Base-by-base conservation (phyloP, 1,284 basidiomycete species). In the Cryptococcus sp. region DNA sequence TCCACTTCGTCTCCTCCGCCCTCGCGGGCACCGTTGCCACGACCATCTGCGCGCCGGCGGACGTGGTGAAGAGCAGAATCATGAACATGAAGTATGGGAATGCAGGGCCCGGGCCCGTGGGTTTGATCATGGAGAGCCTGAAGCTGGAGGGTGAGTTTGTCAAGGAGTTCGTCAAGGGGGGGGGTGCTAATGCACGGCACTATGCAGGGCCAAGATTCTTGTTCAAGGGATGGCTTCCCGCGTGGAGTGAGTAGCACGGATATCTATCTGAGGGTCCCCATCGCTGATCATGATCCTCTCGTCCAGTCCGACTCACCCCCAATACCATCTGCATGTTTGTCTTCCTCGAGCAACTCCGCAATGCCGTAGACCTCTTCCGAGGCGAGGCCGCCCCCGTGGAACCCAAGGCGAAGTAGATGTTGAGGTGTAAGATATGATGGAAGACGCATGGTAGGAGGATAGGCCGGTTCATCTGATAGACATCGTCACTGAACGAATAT, bases 141-240 rank as follows among this genome's bases (percentile, higher is more conserved):
- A 62, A 67, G 51, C 49, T 50, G 18, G 66, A 72, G 51, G 64
- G 57, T 69, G 23, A 55, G 64, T n/a, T n/a, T n/a, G n/a, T 54
- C 8, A 16, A 16, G 60, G 18, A 16, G 37, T 40, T 55, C 16
- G 28, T 44, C 9, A 15, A 9, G 36, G 20, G 13, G n/a, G 28
- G 51, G 36, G 1, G 40, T 20, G 66, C 24, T 47, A 9, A 42
- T 9, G 5, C 28, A 33, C 9, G 28, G 28, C 28, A 9, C 5
- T 33, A 5, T 33, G 11, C 69, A 58, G 80, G 81, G 1, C 73
- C 79, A 12, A 66, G 70, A 15, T 81, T 82, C 74, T 63, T 82
- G 42, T 81, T 82, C 73, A 75, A 79, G 53, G 81, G 81, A n/a
- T 82, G 81, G 81, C 76, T 80, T 9, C 80, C 81, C 4, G 79